Base-by-base conservation (phyloP, 176 grass and related monocot genomes). In the Raddia guianensis region DNA sequence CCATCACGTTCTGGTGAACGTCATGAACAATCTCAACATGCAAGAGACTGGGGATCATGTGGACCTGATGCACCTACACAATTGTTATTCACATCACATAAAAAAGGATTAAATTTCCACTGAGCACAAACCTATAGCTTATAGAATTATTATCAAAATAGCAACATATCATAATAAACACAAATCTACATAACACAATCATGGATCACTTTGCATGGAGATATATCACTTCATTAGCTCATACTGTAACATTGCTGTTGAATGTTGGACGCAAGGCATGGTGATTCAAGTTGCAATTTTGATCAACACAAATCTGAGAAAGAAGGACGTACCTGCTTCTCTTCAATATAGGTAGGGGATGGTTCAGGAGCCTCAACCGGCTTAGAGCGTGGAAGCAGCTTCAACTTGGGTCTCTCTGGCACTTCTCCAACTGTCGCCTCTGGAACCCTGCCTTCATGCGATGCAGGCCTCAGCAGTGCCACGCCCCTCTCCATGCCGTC, bases 371-470 rank as follows among this genome's bases (percentile, higher is more conserved):
- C 49, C 58, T 96, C 97, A 13, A 91, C 8, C 60, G 93, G 89
- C 74, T 86, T 95, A 42, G 86, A 86, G 43, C 97, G 86, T 53
- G 97, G 97, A 48, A 99, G 87, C 48, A 99, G 87, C 65, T 90
- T 99, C 77, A 93, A 78, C 87, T 84, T 94, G 16, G 93, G 97
- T 66, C 91, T 90, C 59, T 91, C 93, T 6, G 76, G 68, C 33
- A 74, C 72, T 35, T 90, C 93, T 54, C 16, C 71, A 9, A 9
- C 65, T 84, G 76, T 86, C 27, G 37, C 73, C 59, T 83, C 92
- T n/a, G 37, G 76, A 80, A 90, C 76, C 58, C 81, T 83, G 13
- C 93, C 93, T 79, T 93, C 97, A 49, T 91, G 83, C 1, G 90
- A 95, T 14, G 73, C 81, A 13, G 93, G 93, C 47, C 91, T 91